These are phyloP conservation scores for Ascochyta fabae DNA, from an alignment of 2,329 filamentous ascomycete genomes.

Conservation along the genomic window DNA sequence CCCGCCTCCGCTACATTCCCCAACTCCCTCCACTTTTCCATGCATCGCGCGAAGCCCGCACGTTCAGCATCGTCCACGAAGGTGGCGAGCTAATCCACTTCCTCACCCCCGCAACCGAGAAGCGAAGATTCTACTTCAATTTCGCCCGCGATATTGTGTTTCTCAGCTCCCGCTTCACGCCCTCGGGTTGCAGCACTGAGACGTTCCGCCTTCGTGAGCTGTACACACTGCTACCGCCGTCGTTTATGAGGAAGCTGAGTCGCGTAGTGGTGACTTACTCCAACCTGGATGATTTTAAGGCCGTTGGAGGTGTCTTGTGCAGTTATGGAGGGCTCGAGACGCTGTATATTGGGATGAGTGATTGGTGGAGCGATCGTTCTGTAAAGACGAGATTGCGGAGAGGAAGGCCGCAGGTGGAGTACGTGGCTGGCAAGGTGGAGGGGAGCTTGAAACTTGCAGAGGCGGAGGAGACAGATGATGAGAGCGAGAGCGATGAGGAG, in stretches of 20 bases:
- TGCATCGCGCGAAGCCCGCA: slow-evolving; percentile 11
- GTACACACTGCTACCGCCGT: background rate
- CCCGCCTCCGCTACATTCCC: slow-evolving; percentile 17
- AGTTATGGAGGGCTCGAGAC: slow-evolving; percentile 1
- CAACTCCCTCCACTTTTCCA: slow-evolving; percentile 19
- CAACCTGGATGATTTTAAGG: background rate
- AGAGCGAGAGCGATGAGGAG: background rate
- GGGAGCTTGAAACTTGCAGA: background rate
- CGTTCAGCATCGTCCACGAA: slow-evolving; percentile 12
- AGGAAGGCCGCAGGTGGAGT: background rate
- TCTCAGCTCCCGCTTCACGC: slow-evolving; percentile 20
- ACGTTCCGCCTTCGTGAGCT: slow-evolving; percentile 13
- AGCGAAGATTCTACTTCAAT: slow-evolving; percentile 18
- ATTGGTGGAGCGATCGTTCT: slow-evolving; percentile 6
- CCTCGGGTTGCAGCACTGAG: slow-evolving; percentile 6
- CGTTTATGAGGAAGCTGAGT: background rate
- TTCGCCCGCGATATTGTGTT: slow-evolving; percentile 19
- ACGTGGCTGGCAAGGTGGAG: background rate
- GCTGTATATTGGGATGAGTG: background rate
- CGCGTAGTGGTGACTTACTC: background rate
- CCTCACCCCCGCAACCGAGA: background rate
- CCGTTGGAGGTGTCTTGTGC: slow-evolving; percentile 18
- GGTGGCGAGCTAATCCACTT: slow-evolving; percentile 17
- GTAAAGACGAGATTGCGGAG: background rate
- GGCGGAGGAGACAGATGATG: background rate